phyloP scores from a whole-genome alignment of 176 grass and related monocot species.

The Oryza coarctata region DNA sequence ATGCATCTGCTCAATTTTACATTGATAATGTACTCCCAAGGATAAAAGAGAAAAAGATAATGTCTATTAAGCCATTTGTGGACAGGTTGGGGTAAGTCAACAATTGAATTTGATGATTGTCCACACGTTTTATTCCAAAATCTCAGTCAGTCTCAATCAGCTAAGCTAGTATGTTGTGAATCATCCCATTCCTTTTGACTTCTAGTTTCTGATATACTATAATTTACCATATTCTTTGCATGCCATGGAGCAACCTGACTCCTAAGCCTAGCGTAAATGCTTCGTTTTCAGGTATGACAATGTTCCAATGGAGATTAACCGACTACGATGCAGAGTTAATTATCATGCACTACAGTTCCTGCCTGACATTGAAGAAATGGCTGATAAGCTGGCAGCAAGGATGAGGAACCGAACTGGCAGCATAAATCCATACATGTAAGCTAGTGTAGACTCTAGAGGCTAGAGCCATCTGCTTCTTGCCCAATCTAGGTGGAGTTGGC shows the following conservation, averaged over 20 bases:
- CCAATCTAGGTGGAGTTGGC: constrained; percentile 1
- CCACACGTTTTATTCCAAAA: not conserved
- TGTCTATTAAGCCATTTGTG: constrained; percentile 84
- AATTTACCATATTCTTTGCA: constrained; percentile 8
- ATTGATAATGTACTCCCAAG: constrained; percentile 84
- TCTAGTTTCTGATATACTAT: not conserved
- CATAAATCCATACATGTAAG: constrained; percentile 76
- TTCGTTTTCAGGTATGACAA: constrained; percentile 69
- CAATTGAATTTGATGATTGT: not conserved
- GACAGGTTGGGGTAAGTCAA: constrained; percentile 78
- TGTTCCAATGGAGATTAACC: constrained; percentile 80
- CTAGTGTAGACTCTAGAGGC: no score
- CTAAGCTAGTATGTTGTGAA: not conserved
- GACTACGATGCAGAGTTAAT: constrained; percentile 74
- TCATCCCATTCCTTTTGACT: not conserved
- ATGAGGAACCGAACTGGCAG: constrained; percentile 72
- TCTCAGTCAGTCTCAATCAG: not conserved
- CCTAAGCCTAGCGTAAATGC: not conserved
- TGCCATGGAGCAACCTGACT: not conserved
- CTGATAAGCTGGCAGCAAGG: constrained; percentile 65
- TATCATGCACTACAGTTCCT: constrained; percentile 80
- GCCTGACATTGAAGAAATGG: constrained; percentile 85
- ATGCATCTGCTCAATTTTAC: constrained; percentile 76
- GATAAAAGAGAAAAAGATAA: constrained; percentile 88
- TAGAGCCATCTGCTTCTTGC: not conserved